Percentiles rank a stretch among this genome's conserved stretches.
Evolutionary conservation across 1,284 basidiomycete species (phyloP).

Genomic region (Ustilago lituana): DNA sequence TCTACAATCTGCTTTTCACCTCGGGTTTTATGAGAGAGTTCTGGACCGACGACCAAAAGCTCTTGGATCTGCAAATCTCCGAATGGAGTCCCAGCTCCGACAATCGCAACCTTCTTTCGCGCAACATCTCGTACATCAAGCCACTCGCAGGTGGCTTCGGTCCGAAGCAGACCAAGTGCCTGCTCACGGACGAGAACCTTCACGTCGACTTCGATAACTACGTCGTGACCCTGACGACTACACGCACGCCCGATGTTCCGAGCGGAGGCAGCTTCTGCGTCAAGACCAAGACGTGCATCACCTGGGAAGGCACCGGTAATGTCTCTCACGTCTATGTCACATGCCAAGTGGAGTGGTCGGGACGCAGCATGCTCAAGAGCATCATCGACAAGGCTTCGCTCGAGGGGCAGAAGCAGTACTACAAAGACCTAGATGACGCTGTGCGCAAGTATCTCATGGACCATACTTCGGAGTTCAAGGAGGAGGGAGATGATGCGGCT

Average conservation of each 20-base stretch:
- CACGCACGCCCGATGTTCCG: constrained; percentile 92
- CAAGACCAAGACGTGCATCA: constrained; percentile 92
- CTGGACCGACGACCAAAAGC: constrained; percentile 84
- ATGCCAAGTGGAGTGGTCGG: constrained; percentile 93
- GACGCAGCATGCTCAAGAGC: constrained; percentile 93
- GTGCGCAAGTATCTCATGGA: constrained; percentile 82
- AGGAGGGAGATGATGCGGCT: constrained; percentile 75
- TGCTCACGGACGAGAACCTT: constrained; percentile 84
- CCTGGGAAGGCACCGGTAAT: constrained; percentile 81
- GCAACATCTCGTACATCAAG: constrained; percentile 95
- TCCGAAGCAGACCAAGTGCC: constrained; percentile 93
- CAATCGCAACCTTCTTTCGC: constrained; percentile 76
- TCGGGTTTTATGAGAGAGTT: constrained; percentile 96
- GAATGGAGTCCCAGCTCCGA: constrained; percentile 69
- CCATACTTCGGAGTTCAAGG: constrained; percentile 87
- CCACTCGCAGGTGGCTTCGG: constrained; percentile 87
- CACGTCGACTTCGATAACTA: constrained; percentile 86
- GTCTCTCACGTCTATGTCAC: constrained; percentile 84
- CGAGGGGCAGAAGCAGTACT: constrained; percentile 93
- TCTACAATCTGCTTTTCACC: constrained; percentile 94
- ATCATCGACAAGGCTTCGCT: constrained; percentile 91
- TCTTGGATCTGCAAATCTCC: constrained; percentile 70
- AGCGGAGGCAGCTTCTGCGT: constrained; percentile 89
- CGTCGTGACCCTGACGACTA: constrained; percentile 85
- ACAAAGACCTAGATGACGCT: constrained; percentile 81